Evolutionary conservation across 805 yeast species (phyloP).

Genomic region (Schizosaccharomyces cryophilus): DNA sequence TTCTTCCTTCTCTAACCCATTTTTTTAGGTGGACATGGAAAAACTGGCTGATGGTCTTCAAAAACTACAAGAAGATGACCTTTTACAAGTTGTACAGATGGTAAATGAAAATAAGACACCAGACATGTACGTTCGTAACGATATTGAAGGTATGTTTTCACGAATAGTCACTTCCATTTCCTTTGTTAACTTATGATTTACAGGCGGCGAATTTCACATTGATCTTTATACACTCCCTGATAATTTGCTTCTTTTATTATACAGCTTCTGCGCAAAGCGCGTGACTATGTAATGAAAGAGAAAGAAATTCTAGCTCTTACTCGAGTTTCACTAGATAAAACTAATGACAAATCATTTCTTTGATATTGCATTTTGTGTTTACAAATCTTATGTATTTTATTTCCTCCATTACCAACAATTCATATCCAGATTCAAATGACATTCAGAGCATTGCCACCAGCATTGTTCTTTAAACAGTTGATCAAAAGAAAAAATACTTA

Average conservation of each 20-base stretch:
- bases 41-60: constrained; percentile 74
- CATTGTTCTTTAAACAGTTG: no score
- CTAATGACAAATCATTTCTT: no score
- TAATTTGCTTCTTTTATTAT: constrained; percentile 64
- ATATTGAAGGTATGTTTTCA: constrained; percentile 31
- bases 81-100: constrained; percentile 89
- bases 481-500: no score
- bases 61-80: constrained; percentile 71
- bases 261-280: constrained; percentile 35
- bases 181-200: not conserved
- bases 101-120: constrained; percentile 84
- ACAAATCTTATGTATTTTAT: no score
- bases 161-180: not conserved
- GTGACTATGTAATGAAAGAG: constrained; percentile 2
- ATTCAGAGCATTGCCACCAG: no score
- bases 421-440: no score
- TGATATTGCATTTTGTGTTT: no score
- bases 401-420: no score
- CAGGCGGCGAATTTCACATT: constrained; percentile 86
- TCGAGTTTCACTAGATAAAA: no score
- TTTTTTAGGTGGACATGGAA: constrained; percentile 44
- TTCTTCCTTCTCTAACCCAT: constrained; percentile 6
- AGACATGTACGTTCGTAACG: constrained; percentile 87
- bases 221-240: constrained; percentile 87
- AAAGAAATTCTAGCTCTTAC: no score